Conservation (phyloP, 441 rosid genomes). For the Populus tomentosa region DNA sequence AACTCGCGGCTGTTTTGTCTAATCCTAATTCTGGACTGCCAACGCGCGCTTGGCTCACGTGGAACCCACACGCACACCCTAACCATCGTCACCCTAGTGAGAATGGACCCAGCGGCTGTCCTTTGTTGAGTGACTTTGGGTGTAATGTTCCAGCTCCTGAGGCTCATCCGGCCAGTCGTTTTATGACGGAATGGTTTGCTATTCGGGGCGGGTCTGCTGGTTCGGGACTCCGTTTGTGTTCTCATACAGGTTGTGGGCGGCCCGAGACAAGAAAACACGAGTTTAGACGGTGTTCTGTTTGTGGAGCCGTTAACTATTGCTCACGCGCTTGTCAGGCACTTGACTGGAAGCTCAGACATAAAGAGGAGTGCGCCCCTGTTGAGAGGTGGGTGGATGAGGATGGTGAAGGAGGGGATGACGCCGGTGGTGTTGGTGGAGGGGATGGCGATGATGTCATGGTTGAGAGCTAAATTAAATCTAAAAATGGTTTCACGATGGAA, state of each 20-base stretch:
- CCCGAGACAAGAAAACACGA: slow-evolving; percentile 91
- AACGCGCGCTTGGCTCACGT: slow-evolving; percentile 50
- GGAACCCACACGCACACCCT: slow-evolving; percentile 38
- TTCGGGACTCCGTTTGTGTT: slow-evolving; percentile 65
- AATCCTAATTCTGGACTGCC: slow-evolving; percentile 16
- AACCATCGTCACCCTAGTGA: slow-evolving; percentile 27
- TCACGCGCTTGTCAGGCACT: slow-evolving; percentile 97
- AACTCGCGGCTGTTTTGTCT: slow-evolving; percentile 64
- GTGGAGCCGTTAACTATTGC: slow-evolving; percentile 87
- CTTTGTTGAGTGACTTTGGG: slow-evolving; percentile 78
- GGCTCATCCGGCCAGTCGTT: slow-evolving; percentile 65
- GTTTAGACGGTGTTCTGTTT: slow-evolving; percentile 85
- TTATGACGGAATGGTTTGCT: slow-evolving; percentile 66
- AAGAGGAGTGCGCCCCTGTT: slow-evolving; percentile 67
- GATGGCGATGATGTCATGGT: slow-evolving; percentile 29
- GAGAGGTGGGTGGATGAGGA: slow-evolving; percentile 62
- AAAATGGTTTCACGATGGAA: slow-evolving; percentile 20
- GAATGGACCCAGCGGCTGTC: slow-evolving; percentile 47
- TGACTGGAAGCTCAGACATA: slow-evolving; percentile 90
- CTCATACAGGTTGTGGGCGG: slow-evolving; percentile 81
- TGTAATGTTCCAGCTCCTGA: slow-evolving; percentile 94
- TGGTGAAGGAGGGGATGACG: slow-evolving; percentile 36
- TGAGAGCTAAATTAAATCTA: slow-evolving; percentile 24
- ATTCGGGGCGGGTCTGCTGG: slow-evolving; percentile 38
- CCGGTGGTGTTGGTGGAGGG: slow-evolving; percentile 31